A percentile compares a stretch with the other conserved stretches of the same genome.
Evolutionary conservation across 2,329 filamentous ascomycete species (phyloP).

Genomic region (Colletotrichum lini): DNA sequence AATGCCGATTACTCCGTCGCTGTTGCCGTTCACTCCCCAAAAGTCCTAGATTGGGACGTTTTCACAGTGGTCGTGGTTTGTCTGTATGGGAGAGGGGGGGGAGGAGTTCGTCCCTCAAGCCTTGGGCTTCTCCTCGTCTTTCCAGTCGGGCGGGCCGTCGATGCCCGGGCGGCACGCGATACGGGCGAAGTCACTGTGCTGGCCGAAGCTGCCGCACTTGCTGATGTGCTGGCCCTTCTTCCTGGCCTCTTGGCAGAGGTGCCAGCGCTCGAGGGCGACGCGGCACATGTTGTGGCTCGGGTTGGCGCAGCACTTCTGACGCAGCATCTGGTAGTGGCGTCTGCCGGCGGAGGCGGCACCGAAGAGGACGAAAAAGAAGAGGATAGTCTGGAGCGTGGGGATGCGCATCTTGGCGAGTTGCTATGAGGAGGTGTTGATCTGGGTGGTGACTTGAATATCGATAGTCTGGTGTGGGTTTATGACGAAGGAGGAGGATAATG

Average conservation of each 20-base stretch:
- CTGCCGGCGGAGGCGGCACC: background rate
- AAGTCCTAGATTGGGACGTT: background rate
- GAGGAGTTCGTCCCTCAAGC: background rate
- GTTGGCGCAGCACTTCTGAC: conserved; percentile 1
- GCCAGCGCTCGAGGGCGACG: conserved; percentile 3
- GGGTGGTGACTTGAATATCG: background rate
- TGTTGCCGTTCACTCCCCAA: background rate
- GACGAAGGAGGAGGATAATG: too few relatives aligned
- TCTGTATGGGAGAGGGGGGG: too few relatives aligned
- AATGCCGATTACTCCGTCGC: too few relatives aligned
- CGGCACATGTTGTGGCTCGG: conserved; percentile 2
- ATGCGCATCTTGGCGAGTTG: background rate
- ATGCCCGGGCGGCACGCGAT: conserved; percentile 17
- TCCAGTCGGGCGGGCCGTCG: conserved; percentile 12
- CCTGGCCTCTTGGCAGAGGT: background rate
- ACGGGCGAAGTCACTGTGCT: background rate
- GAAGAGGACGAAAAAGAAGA: conserved; percentile 3
- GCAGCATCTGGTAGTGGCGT: background rate
- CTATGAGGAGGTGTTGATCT: background rate
- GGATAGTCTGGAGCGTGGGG: background rate
- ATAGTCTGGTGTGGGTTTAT: background rate
- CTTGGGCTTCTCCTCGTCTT: conserved; percentile 11
- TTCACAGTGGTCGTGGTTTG: background rate
- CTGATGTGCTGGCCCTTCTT: background rate
- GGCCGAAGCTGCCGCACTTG: background rate